phyloP scores from a whole-genome alignment of 805 yeast genomes.

The Phaffomyces antillensis region DNA sequence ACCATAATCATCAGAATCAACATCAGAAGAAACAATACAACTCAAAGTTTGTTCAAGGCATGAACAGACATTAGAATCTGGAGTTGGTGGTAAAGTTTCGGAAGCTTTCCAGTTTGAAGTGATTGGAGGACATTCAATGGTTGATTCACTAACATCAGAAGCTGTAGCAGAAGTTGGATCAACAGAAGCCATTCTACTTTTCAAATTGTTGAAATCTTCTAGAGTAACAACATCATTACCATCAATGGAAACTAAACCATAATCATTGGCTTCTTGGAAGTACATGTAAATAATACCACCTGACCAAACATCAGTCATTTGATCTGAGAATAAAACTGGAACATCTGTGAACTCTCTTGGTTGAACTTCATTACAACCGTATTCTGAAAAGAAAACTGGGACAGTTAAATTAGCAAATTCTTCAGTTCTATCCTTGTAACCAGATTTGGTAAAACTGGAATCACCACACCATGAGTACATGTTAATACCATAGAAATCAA shows the following conservation, averaged over 20 bases:
- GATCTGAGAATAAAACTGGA: constrained; percentile 50
- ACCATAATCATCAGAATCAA: constrained; percentile 47
- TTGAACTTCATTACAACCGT: constrained; percentile 69
- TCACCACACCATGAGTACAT: constrained; percentile 87
- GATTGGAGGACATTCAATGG: constrained; percentile 42
- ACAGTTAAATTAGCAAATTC: constrained; percentile 68
- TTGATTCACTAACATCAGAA: constrained; percentile 28
- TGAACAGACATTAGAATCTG: constrained; percentile 56
- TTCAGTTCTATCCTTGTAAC: constrained; percentile 63
- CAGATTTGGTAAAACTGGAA: constrained; percentile 52
- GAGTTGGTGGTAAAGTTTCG: constrained; percentile 69
- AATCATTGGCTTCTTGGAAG: constrained; percentile 74
- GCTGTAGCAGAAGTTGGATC: constrained; percentile 41
- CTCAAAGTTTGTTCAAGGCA: constrained; percentile 46
- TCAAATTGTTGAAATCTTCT: constrained; percentile 51
- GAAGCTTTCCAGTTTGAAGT: constrained; percentile 60
- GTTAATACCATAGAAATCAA: constrained; percentile 79
- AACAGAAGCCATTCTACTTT: constrained; percentile 44
- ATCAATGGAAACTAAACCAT: constrained; percentile 64
- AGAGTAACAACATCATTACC: constrained; percentile 49
- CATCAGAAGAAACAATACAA: constrained; percentile 55
- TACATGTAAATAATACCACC: constrained; percentile 94
- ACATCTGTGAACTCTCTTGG: constrained; percentile 81
- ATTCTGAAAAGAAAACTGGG: constrained; percentile 82
- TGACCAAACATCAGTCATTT: constrained; percentile 88